phyloP scores from a whole-genome alignment of 345 rosid genomes.

The Populus davidiana region DNA sequence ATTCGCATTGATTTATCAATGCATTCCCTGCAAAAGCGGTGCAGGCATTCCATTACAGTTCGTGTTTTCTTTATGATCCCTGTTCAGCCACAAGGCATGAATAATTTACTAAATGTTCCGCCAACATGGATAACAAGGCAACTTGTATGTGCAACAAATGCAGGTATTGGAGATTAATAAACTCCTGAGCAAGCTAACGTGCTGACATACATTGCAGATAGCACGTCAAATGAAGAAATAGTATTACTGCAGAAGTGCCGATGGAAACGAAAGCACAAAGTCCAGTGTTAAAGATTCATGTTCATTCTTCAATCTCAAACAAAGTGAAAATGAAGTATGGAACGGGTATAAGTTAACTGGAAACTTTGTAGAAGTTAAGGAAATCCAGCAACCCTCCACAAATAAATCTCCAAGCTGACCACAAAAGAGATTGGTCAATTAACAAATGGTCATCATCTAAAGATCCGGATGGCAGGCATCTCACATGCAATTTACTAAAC shows the following conservation, averaged over 20 bases:
- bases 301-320: neutral
- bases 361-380: neutral
- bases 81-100: slow-evolving; percentile 26
- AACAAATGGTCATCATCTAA: neutral
- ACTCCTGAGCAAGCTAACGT: slow-evolving; percentile 1
- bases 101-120: neutral
- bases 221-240: neutral
- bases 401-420: neutral
- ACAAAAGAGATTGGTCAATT: neutral
- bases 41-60: slow-evolving; percentile 94
- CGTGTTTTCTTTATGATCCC: slow-evolving; percentile 95
- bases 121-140: neutral
- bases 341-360: neutral
- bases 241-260: neutral
- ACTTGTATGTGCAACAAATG: neutral
- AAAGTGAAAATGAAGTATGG: neutral
- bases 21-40: slow-evolving; percentile 92
- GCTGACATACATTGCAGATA: neutral
- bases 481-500: neutral
- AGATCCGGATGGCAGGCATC: neutral
- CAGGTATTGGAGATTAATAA: neutral
- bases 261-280: neutral
- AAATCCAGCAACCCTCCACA: neutral
- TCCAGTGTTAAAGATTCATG: neutral
- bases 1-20: slow-evolving; percentile 95